Conservation (phyloP, 2,329 filamentous ascomycete species). For the Monosporascus ibericus region DNA sequence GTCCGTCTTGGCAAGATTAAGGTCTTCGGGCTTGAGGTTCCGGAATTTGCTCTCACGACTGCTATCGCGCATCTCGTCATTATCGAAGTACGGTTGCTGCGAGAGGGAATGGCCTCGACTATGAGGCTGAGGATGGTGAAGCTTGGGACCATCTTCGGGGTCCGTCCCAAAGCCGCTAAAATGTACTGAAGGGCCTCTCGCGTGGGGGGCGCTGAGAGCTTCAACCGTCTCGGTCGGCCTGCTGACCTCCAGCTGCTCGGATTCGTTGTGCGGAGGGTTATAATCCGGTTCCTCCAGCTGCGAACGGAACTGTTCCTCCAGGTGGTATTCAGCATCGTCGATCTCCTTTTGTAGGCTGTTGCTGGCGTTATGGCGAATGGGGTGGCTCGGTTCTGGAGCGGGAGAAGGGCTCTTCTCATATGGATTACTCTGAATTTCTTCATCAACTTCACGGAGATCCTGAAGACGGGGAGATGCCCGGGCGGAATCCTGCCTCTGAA, state of each 20-base stretch:
- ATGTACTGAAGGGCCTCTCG: conserved; percentile 39
- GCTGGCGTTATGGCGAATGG: conserved; percentile 62
- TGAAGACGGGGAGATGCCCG: conserved; percentile 58
- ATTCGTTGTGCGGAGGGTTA: conserved; percentile 51
- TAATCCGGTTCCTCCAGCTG: conserved; percentile 76
- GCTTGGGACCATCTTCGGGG: conserved; percentile 46
- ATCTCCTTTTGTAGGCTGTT: conserved; percentile 77
- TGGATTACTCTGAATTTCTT: conserved; percentile 43
- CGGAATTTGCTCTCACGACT: conserved; percentile 30
- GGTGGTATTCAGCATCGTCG: conserved; percentile 77
- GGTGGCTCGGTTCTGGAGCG: conserved; percentile 43
- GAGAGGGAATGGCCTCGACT: conserved; percentile 67
- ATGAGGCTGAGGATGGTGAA: conserved; percentile 70
- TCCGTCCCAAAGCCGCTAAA: conserved; percentile 49
- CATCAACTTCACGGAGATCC: conserved; percentile 68
- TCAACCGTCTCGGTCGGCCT: conserved; percentile 11
- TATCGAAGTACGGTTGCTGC: conserved; percentile 57
- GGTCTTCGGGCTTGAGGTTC: conserved; percentile 33
- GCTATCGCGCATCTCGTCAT: conserved; percentile 38
- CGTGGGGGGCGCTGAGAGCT: conserved; percentile 26
- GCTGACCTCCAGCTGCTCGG: conserved; percentile 25
- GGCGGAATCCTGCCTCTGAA: conserved; percentile 47
- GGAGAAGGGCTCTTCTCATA: conserved; percentile 46
- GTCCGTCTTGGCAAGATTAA: conserved; percentile 34
- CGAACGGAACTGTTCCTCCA: conserved; percentile 72